Conservation (phyloP, 169 alveolate genomes). For the Cyclospora cayetanensis region DNA sequence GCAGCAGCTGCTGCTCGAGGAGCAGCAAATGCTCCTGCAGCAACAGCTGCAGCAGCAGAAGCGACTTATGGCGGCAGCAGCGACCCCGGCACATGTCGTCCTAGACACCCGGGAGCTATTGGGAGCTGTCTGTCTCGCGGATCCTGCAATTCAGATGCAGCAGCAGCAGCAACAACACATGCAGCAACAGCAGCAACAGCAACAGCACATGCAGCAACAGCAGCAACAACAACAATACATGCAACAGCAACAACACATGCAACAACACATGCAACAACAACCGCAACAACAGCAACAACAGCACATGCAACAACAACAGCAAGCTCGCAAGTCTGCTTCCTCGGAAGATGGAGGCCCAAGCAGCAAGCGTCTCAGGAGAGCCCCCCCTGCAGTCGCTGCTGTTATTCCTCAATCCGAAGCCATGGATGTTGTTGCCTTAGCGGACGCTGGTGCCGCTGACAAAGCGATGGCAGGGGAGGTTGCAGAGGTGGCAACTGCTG, state of each 20-base stretch:
- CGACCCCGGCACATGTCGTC: not conserved
- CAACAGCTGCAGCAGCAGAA: constrained; percentile 18
- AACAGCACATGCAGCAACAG: too few relatives aligned
- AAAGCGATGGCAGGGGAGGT: not conserved
- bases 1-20: not conserved
- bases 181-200: too few relatives aligned
- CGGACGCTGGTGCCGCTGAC: not conserved
- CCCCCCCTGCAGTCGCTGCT: not conserved
- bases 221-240: too few relatives aligned
- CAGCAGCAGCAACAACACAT: not conserved
- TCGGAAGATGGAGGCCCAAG: not conserved
- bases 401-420: not conserved
- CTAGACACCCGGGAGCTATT: not conserved
- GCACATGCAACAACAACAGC: not conserved
- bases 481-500: not conserved
- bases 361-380: not conserved
- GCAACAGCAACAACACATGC: not conserved
- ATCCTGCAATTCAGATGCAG: not conserved
- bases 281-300: not conserved
- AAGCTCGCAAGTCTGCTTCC: not conserved
- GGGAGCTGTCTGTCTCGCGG: constrained; percentile 2
- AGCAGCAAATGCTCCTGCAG: constrained; percentile 3
- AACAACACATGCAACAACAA: not conserved
- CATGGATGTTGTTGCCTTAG: not conserved
- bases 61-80: not conserved